phyloP scores from a whole-genome alignment of 2,329 filamentous ascomycete genomes.

The Epichloe amarillans region DNA sequence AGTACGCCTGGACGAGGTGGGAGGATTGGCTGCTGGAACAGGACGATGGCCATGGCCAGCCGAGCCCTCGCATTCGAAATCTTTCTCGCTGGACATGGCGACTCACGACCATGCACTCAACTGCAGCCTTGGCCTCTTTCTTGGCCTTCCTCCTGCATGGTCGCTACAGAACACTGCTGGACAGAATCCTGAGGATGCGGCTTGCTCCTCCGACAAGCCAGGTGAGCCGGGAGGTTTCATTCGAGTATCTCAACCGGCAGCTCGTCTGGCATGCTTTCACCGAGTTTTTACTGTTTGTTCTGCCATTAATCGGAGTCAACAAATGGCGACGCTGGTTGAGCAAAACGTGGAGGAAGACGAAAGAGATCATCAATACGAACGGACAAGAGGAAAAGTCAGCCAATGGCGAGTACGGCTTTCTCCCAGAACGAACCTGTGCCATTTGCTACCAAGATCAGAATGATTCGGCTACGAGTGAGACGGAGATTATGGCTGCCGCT shows the following conservation, averaged over 20 bases:
- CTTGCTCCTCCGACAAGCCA: slow-evolving; percentile 75
- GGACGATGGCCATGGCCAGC: slow-evolving; percentile 60
- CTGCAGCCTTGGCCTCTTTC: slow-evolving; percentile 74
- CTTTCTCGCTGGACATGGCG: slow-evolving; percentile 58
- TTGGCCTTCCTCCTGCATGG: slow-evolving; percentile 84
- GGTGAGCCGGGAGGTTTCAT: slow-evolving; percentile 82
- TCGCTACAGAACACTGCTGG: slow-evolving; percentile 78
- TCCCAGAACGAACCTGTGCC: slow-evolving; percentile 87
- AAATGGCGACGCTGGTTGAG: slow-evolving; percentile 86
- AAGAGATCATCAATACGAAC: slow-evolving; percentile 44
- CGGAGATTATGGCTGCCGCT: slow-evolving; percentile 59
- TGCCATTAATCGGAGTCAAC: slow-evolving; percentile 92
- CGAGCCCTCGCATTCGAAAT: slow-evolving; percentile 34
- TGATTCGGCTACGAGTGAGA: slow-evolving; percentile 54
- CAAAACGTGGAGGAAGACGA: slow-evolving; percentile 72
- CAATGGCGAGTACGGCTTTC: slow-evolving; percentile 65
- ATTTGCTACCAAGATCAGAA: slow-evolving; percentile 97
- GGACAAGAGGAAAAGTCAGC: slow-evolving; percentile 34
- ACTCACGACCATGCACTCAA: slow-evolving; percentile 61
- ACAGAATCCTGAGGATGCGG: slow-evolving; percentile 71
- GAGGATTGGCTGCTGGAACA: slow-evolving; percentile 70
- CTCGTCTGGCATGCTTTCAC: slow-evolving; percentile 99
- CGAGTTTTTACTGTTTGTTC: slow-evolving; percentile 89
- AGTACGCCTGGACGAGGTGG: slow-evolving; percentile 87
- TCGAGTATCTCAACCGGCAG: slow-evolving; percentile 94